Evolutionary conservation across 805 yeast genomes (phyloP), one percentile per base, ranked within the genome.

Genomic region (Torulaspora maleeae): DNA sequence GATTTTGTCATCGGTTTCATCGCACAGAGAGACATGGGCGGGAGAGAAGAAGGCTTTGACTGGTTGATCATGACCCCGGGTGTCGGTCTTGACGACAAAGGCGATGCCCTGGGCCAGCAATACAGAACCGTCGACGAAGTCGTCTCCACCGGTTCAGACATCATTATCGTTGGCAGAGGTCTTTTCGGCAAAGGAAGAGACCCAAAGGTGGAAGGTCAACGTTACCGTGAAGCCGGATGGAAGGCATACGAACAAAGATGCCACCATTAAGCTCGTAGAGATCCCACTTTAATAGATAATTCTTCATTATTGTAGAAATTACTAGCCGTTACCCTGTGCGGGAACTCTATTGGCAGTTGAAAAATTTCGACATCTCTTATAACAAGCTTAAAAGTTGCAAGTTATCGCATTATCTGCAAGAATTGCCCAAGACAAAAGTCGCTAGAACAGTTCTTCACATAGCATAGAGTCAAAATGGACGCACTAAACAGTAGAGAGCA

Each of bases 51-150:
- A 57, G 93, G 91, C 1, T 90, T 85, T 59, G 99, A 93, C 69
- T 93, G 97, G 96, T 69, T 93, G 33, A 79, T 90, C 47, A 83
- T 93, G 93, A 91, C 99, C 0, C 99, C 99, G 0, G 99, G 99
- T 50, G 99, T 93, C 32, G 98, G 98, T 2, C 75, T 93, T 42
- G 99, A 91, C 62, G 98, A 91, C 62, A 93, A 84, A 65, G 97
- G 98, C 12, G 99, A 93, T 64, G 79, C 83, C 1, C 75, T 93
- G 50, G 99, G 99, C 19, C 99, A 93, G 67, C 98, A 93, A 68
- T 93, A 93, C 68, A 78, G 99, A 66, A 81, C 96, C 4, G 98
- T 91, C 3, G 79, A 79, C 52, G 87, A 85, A 49, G 99, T 89
- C 19, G 74, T 91, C 10, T 61, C 77, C 11, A 79, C 84, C 1